These are phyloP conservation scores for Ophiosphaerella herpotricha DNA, from an alignment of 2,329 filamentous ascomycete genomes.

Conservation along the genomic window DNA sequence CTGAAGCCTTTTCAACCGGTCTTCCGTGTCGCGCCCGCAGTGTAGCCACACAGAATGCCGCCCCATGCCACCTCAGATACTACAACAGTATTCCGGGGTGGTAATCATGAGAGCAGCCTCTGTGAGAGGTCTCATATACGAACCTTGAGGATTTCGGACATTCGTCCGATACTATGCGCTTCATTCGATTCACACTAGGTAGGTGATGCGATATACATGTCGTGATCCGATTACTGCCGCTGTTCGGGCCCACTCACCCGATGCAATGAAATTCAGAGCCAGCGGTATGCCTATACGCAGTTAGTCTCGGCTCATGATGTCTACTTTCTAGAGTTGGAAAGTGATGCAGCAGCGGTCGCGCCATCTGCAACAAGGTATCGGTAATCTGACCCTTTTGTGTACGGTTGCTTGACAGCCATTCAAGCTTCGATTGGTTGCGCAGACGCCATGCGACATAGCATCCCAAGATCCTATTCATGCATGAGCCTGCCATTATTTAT, in stretches of 20 bases:
- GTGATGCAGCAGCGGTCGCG: conserved; percentile 4
- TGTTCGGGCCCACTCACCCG: conserved; percentile 72
- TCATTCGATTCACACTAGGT: conserved; percentile 1
- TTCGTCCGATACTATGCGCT: conserved; percentile 21
- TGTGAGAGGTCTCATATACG: conserved; percentile 48
- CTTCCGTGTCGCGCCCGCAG: conserved; percentile 77
- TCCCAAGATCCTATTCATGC: conserved; percentile 63
- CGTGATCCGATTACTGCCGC: conserved; percentile 65
- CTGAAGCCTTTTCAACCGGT: conserved; percentile 8
- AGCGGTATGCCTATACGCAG: conserved; percentile 69
- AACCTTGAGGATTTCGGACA: conserved; percentile 38
- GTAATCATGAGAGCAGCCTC: conserved; percentile 19
- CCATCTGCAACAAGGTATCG: conserved; percentile 7
- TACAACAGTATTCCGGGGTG: not conserved
- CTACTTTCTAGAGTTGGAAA: not conserved
- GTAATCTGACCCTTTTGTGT: conserved; percentile 73
- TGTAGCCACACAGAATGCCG: conserved; percentile 62
- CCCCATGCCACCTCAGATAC: conserved; percentile 9
- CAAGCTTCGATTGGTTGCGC: conserved; percentile 67
- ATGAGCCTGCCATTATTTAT: conserved; percentile 6
- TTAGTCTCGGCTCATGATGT: conserved; percentile 26
- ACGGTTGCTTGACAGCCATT: conserved; percentile 76
- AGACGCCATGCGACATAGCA: conserved; percentile 61
- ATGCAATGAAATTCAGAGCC: conserved; percentile 87
- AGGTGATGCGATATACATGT: conserved; percentile 11